Conservation (phyloP, 148 eudicot species). For the Silene latifolia region DNA sequence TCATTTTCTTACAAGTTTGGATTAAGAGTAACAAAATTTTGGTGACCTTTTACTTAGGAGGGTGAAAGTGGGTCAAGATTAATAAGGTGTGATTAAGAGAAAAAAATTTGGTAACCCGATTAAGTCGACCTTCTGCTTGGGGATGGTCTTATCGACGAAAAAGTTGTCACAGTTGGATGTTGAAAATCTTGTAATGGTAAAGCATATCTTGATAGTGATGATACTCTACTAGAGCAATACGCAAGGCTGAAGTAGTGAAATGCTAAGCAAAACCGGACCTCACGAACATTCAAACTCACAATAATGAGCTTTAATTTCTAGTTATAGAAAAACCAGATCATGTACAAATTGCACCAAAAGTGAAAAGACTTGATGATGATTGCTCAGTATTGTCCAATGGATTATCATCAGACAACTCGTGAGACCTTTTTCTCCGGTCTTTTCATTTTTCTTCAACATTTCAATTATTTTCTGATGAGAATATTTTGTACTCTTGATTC, state of each 20-base stretch:
- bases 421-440: background rate
- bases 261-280: background rate
- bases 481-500: background rate
- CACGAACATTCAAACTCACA: background rate
- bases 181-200: background rate
- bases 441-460: slow-evolving; percentile 7
- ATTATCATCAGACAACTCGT: slow-evolving; percentile 1
- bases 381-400: background rate
- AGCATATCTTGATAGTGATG: background rate
- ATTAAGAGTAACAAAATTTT: too few relatives aligned
- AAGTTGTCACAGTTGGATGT: background rate
- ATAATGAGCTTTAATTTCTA: slow-evolving; percentile 3
- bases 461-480: slow-evolving; percentile 15
- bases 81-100: too few relatives aligned
- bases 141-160: background rate
- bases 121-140: too few relatives aligned
- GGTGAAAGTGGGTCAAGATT: too few relatives aligned
- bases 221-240: background rate
- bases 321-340: background rate
- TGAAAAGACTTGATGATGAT: background rate
- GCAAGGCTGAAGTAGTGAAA: background rate
- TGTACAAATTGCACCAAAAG: background rate
- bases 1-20: too few relatives aligned
- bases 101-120: too few relatives aligned
- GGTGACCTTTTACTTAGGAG: too few relatives aligned